Base-by-base conservation (phyloP, 345 rosid genomes). In the Populus pruinosa region DNA sequence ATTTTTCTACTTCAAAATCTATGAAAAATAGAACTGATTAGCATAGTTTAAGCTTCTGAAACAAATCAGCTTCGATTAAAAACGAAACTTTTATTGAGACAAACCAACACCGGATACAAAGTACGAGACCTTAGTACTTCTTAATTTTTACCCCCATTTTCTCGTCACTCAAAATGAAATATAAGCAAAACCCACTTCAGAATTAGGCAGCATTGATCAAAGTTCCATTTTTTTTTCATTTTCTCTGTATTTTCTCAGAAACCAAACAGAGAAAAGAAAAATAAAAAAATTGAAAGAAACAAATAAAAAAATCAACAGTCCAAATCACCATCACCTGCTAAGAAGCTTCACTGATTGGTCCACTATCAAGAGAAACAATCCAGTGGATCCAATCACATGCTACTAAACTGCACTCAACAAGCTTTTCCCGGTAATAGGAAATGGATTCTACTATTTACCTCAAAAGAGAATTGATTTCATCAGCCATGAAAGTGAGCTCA, bases 361-460 rank as follows among this genome's bases (percentile, higher is more conserved):
- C 59, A 49, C 25, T 50, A 74, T 77, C 80, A 53, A 17, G 63
- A 78, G 73, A 74, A 67, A 67, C 67, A 74, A 76, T 81, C 82
- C 78, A 50, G 80, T 36, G 83, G 82, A 83, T 83, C 87, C 86
- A 41, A 69, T 77, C 68, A 69, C 79, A 79, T 35, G n/a, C 49
- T 14, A 83, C 38, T 43, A 56, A 84, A 76, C 82, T 44, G 80
- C 79, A 84, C 41, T 72, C 13, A 74, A 72, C 18, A 38, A 66
- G 25, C n/a, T 27, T 55, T 50, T 68, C 4, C n/a, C 61, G 4
- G 3, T 53, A 71, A 49, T 27, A 62, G 72, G 77, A 69, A 76
- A 36, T 36, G 29, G 76, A 55, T 79, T 75, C 76, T 53, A 72
- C 77, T 63, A 44, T 79, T 75, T 76, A 85, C 83, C 83, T 68